Evolutionary conservation across 2,329 filamentous ascomycete species (phyloP).

Genomic region (Colletotrichum eremochloae): DNA sequence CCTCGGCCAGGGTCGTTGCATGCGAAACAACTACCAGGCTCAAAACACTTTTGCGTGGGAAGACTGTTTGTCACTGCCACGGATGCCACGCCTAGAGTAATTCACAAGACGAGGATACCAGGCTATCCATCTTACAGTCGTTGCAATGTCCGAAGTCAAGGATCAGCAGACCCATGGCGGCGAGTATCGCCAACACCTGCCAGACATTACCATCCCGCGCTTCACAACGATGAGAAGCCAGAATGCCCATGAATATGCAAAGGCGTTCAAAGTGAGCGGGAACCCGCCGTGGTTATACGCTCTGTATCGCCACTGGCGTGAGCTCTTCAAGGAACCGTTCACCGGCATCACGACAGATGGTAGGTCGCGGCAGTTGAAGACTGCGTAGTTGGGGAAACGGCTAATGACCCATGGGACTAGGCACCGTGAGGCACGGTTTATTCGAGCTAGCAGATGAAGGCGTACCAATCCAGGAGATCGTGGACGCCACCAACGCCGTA

Average conservation of each 20-base stretch:
- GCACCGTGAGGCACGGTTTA: slow-evolving; percentile 64
- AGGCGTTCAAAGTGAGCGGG: slow-evolving; percentile 69
- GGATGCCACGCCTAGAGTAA: background rate
- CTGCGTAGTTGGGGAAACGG: slow-evolving; percentile 13
- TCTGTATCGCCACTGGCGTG: slow-evolving; percentile 70
- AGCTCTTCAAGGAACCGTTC: slow-evolving; percentile 74
- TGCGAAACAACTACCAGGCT: background rate
- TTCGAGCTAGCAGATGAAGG: slow-evolving; percentile 75
- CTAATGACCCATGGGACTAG: slow-evolving; percentile 49
- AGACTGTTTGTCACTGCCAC: background rate
- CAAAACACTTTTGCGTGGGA: background rate
- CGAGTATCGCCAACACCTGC: slow-evolving; percentile 70
- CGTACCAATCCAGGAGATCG: slow-evolving; percentile 70
- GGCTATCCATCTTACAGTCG: background rate
- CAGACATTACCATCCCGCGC: slow-evolving; percentile 70
- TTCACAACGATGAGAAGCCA: slow-evolving; percentile 75
- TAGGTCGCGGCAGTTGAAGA: slow-evolving; percentile 45
- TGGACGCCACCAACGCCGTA: slow-evolving; percentile 62
- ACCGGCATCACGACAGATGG: slow-evolving; percentile 79
- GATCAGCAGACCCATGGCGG: slow-evolving; percentile 39
- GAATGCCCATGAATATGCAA: slow-evolving; percentile 72
- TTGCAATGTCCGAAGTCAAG: background rate
- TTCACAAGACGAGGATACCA: background rate
- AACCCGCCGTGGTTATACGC: slow-evolving; percentile 77
- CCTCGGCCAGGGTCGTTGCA: background rate